These are phyloP conservation scores for Paecilomyces dactylethromorphus DNA, from an alignment of 2,329 filamentous ascomycete genomes.

Conservation along the genomic window DNA sequence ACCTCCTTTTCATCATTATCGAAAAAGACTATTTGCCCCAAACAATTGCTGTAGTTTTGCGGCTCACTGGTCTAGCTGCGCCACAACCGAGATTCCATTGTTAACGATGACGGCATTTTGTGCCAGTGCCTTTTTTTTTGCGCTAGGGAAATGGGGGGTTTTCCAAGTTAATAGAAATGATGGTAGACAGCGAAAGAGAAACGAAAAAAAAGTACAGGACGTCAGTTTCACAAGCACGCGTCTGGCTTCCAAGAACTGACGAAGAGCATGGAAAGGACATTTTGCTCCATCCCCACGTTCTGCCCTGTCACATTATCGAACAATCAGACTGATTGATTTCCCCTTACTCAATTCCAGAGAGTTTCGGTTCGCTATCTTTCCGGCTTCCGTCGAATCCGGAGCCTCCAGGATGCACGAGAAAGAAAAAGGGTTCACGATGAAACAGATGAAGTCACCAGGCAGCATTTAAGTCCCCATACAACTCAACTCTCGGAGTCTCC, in stretches of 20 bases:
- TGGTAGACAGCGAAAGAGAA: not conserved
- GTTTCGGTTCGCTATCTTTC: not conserved
- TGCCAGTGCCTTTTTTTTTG: not conserved
- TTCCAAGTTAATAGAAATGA: not conserved
- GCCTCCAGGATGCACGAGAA: not conserved
- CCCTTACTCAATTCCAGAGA: not conserved
- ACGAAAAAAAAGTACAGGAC: not conserved
- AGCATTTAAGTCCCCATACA: not conserved
- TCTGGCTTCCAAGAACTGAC: not conserved
- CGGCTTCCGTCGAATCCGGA: not conserved
- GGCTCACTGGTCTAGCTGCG: not conserved
- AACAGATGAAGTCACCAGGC: not conserved
- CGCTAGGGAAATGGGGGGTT: not conserved
- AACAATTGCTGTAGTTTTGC: not conserved
- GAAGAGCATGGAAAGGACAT: not conserved
- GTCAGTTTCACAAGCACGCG: not conserved
- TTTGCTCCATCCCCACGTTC: not conserved
- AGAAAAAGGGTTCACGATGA: too few relatives aligned
- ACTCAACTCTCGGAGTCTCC: not conserved
- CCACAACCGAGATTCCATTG: not conserved
- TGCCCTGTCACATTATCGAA: not conserved
- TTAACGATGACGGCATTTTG: not conserved
- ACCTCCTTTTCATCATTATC: not conserved
- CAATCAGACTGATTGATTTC: too few relatives aligned
- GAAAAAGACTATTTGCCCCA: not conserved